Base-by-base conservation (phyloP, 805 yeast genomes). In the Dipodascus geniculatus region DNA sequence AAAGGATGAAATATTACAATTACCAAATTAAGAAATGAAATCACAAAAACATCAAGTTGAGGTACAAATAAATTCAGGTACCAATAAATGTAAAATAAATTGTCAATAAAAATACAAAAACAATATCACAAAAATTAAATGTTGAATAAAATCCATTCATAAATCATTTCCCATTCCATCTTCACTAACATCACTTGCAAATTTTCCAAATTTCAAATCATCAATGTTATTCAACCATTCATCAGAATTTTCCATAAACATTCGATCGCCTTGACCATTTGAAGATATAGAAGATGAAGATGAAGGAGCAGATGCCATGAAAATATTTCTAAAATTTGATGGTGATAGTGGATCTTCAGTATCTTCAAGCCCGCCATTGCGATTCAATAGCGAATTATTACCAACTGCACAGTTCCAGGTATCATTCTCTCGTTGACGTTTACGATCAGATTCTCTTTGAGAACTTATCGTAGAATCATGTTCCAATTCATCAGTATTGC, bases 221-320 rank as follows among this genome's bases (percentile, higher is more conserved):
- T 38, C 44, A 38, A 38, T 4, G 19, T 38, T 38, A 16, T 17
- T 38, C 4, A 38, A n/a, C 44, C 44, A 38, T 38, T 38, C 44
- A n/a, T 38, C 44, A 3, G 44, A 38, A 38, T 38, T 38, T 38
- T 38, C 44, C 44, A 38, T 38, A 38, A 38, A n/a, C 44, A 38
- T 38, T 11, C 44, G 44, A 6, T 38, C 44, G 4, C 44, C 44
- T n/a, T 9, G 44, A n/a, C 20, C 44, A 38, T 3, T 38, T 38
- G 44, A n/a, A 14, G 19, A 38, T 11, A 16, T n/a, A 6, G 44
- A 14, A 6, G 44, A 38, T 11, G 44, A 11, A 38, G 44, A 38
- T n/a, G 44, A 38, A n/a, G 8, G 6, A 17, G 17, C 4, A 38
- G 20, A n/a, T 14, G 44, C 33, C 44, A 38, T 38, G 20, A 38